Evolutionary conservation across 2,329 filamentous ascomycete genomes (phyloP), one percentile per base, ranked within the genome.

Genomic region (Metarhizium humberi): DNA sequence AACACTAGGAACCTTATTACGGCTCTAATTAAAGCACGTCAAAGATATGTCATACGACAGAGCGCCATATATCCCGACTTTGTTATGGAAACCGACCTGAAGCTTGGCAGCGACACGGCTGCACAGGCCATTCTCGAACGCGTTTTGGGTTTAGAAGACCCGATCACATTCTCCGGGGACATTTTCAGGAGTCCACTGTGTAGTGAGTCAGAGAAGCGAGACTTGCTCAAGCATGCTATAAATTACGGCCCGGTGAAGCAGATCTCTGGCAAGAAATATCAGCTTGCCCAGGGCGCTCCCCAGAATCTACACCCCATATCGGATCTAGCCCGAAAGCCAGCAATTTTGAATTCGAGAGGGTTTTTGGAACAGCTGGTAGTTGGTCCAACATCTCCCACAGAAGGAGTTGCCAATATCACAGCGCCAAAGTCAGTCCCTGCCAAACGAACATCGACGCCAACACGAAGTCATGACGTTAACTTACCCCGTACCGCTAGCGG

Each of bases 361-460:
- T 49, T 51, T 32, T 54, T 71, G 65, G 62, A 73, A 66, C 57
- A 73, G 59, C 6, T 62, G 61, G 3, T 73, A 68, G 6, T 59
- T 58, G 34, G 32, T 2, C 40, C 29, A 30, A 47, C 32, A 16
- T 16, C 52, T 14, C 4, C 25, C 20, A n/a, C 2, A 46, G 7
- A 7, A 20, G 11, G n/a, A 4, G 3, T 18, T 45, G 42, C 4
- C 8, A 16, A 45, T 11, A 45, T 45, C 42, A 18, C 42, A 7
- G 16, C 18, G 8, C 42, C 42, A 25, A 45, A 25, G 11, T 20
- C 42, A 20, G n/a, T 45, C n/a, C 42, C 42, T 45, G 10, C 42
- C 16, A 45, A 45, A 20, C 18, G n/a, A 16, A 25, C 6, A 25
- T 20, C n/a, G 6, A 45, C 42, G 6, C 42, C 42, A 45, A 45